Evolutionary conservation across 805 yeast genomes (phyloP).

Genomic region (Spathaspora arborariae): DNA sequence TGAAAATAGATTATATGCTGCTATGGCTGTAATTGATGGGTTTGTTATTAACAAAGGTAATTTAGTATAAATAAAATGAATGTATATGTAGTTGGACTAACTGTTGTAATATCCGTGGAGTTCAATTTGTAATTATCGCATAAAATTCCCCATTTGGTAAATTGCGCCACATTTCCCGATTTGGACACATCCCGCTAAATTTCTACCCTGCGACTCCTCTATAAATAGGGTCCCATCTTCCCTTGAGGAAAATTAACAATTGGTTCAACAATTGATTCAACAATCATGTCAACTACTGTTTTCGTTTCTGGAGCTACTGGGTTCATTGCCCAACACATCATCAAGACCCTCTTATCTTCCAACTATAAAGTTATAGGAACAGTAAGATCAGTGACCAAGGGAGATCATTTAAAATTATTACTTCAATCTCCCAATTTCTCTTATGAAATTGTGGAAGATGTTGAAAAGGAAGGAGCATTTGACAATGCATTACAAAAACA

Average conservation of each 20-base stretch:
- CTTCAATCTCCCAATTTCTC: slow-evolving; percentile 26
- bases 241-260: not conserved
- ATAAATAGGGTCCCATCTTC: not conserved
- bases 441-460: slow-evolving; percentile 47
- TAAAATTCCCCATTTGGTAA: not conserved
- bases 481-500: slow-evolving; percentile 42
- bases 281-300: slow-evolving; percentile 19
- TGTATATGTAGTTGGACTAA: no score
- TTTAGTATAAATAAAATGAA: slow-evolving; percentile 15
- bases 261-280: not conserved
- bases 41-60: slow-evolving; percentile 84
- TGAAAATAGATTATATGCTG: slow-evolving; percentile 93
- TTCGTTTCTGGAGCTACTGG: slow-evolving; percentile 56
- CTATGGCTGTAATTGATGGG: slow-evolving; percentile 88
- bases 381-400: slow-evolving; percentile 45
- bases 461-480: slow-evolving; percentile 43
- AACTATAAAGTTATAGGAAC: slow-evolving; percentile 50
- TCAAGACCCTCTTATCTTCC: slow-evolving; percentile 35
- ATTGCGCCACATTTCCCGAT: not conserved
- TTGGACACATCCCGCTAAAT: not conserved
- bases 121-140: not conserved
- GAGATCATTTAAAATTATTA: slow-evolving; percentile 26
- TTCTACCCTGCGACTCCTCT: not conserved
- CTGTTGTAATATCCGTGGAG: no score
- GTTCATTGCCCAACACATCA: slow-evolving; percentile 49